Evolutionary conservation across 345 rosid genomes (phyloP), one percentile per base, ranked within the genome.

Genomic region (Conringia planisiliqua): DNA sequence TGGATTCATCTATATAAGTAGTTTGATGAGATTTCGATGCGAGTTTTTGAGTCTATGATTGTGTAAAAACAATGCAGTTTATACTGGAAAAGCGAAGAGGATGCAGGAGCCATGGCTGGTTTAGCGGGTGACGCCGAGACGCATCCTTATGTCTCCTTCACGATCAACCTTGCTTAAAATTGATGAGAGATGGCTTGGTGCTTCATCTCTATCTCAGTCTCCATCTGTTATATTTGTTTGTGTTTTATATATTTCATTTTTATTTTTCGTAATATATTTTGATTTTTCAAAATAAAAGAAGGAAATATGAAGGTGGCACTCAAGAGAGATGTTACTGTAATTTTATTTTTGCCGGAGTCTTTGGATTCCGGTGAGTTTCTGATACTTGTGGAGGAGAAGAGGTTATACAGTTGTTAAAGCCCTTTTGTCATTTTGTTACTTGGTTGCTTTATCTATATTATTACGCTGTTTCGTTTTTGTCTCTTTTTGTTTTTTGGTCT

Each of bases 81-180:
- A 42, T 90, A 62, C 87, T 96, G 99, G 99, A 90, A 90, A 84
- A 68, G 90, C 18, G 99, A 88, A 75, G 98, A 96, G 40, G 99
- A 96, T 51, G 83, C 59, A 2, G 98, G 90, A 74, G 91, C 84
- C 27, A 84, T 92, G 86, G 89, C 83, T 26, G 97, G 90, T 63
- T 78, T 92, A 40, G 98, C 86, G 33, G 97, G 94, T 8, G 99
- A 96, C 17, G 79, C 83, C 0, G 99, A 90, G 62, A 32, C 88
- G 12, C 76, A 95, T 78, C 94, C 98, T 0, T 96, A 96, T 10
- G 97, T 92, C 67, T 92, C 94, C 69, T 89, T 92, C 92, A 90
- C 99, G 4, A 90, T 96, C 87, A 95, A 89, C 83, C 83, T 95
- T 74, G 83, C 78, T 30, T 94, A 82, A 91, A 74, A 36, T 14